Conservation (phyloP, 768 basidiomycete species). For the Ramaria rubella region DNA sequence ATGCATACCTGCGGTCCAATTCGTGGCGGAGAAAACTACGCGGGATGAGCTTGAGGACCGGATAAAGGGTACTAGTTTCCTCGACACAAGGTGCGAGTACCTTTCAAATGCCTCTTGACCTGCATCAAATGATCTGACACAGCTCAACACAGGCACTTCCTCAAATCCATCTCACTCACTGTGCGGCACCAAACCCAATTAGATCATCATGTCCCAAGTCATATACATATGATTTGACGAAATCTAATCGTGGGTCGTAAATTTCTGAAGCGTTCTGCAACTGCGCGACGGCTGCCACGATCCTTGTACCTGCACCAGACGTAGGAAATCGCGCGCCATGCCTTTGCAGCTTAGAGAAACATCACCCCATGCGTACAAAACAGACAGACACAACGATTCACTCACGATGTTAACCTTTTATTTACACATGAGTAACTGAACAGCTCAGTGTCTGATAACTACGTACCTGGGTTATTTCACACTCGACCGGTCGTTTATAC, state of each 20-base stretch:
- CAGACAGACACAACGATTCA: neutral
- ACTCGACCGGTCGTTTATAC: slow-evolving; percentile 42
- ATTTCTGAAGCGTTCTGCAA: slow-evolving; percentile 42
- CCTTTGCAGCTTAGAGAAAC: slow-evolving; percentile 59
- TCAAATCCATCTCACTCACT: slow-evolving; percentile 51
- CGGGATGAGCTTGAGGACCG: slow-evolving; percentile 46
- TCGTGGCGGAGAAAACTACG: slow-evolving; percentile 61
- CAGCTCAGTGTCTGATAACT: neutral
- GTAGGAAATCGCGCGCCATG: slow-evolving; percentile 81
- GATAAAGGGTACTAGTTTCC: slow-evolving; percentile 45
- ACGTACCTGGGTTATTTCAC: slow-evolving; percentile 49
- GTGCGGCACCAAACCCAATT: slow-evolving; percentile 57
- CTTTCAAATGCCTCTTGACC: slow-evolving; percentile 47
- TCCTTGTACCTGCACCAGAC: slow-evolving; percentile 33
- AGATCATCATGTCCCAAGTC: slow-evolving; percentile 51
- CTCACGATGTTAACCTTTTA: slow-evolving; percentile 56
- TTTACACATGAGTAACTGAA: neutral
- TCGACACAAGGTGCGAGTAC: slow-evolving; percentile 43
- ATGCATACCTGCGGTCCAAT: slow-evolving; percentile 57
- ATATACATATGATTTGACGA: slow-evolving; percentile 53
- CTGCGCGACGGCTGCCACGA: slow-evolving; percentile 45
- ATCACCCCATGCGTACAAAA: neutral
- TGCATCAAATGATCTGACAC: slow-evolving; percentile 40
- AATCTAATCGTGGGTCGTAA: slow-evolving; percentile 41
- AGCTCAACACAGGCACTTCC: neutral